Conservation (phyloP, 345 rosid genomes). For the Salix brachista region DNA sequence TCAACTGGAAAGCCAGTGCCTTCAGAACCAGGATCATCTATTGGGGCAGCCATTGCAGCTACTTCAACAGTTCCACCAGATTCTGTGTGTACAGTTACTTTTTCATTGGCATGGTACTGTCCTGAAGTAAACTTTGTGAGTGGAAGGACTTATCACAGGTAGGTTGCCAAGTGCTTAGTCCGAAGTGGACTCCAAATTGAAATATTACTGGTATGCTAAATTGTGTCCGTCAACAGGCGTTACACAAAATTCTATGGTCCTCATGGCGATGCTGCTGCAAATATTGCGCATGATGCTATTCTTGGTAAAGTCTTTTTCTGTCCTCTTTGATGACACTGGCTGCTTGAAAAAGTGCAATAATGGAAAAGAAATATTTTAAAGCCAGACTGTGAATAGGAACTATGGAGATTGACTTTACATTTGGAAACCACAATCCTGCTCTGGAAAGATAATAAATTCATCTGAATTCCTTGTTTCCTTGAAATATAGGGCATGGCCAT, state of each 20-base stretch:
- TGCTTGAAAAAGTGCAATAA: not conserved
- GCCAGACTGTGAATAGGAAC: not conserved
- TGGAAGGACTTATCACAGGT: slow-evolving; percentile 77
- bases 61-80: slow-evolving; percentile 56
- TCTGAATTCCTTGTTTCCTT: slow-evolving; percentile 6
- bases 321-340: not conserved
- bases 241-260: slow-evolving; percentile 79
- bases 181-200: not conserved
- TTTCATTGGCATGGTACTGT: slow-evolving; percentile 94
- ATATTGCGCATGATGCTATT: slow-evolving; percentile 77
- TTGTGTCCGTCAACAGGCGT: slow-evolving; percentile 44
- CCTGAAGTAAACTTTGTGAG: slow-evolving; percentile 63
- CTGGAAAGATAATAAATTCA: not conserved
- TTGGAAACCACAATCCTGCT: not conserved
- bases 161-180: not conserved
- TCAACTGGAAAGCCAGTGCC: slow-evolving; percentile 36
- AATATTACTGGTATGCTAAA: slow-evolving; percentile 17
- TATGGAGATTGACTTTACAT: not conserved
- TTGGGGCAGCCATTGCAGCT: slow-evolving; percentile 92
- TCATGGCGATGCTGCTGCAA: slow-evolving; percentile 70
- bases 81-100: slow-evolving; percentile 50
- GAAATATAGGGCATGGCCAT: slow-evolving; percentile 51
- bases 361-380: not conserved
- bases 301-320: slow-evolving; percentile 39
- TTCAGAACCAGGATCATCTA: slow-evolving; percentile 73